Evolutionary conservation across 192 early-diverging fungal species (phyloP).

Genomic region (Coemansia sp.): DNA sequence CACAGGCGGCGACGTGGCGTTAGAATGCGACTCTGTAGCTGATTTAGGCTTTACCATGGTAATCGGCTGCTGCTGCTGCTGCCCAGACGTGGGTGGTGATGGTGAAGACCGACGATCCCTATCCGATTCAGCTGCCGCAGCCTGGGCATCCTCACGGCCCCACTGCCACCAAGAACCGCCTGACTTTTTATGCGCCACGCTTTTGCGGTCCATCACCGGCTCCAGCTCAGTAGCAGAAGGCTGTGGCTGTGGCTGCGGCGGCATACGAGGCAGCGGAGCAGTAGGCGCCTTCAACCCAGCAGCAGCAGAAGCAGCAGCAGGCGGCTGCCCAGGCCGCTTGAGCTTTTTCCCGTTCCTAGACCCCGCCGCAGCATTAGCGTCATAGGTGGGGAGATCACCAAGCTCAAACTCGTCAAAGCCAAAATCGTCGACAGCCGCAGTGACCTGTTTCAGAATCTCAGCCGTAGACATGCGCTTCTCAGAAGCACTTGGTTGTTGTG

Average conservation of each 20-base stretch:
- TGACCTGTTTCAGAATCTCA: conserved; percentile 53
- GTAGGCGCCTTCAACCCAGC: neutral
- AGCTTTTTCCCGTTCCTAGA: conserved; percentile 7
- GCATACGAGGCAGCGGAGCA: neutral
- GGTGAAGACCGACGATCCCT: neutral
- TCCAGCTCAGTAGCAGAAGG: neutral
- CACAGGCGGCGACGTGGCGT: neutral
- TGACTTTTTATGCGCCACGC: conserved; percentile 51
- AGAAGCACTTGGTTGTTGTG: conserved; percentile 1
- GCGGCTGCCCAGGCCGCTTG: neutral
- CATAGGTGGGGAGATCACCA: conserved; percentile 21
- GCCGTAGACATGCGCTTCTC: conserved; percentile 47
- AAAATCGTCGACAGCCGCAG: conserved; percentile 47
- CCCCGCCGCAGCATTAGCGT: conserved; percentile 9
- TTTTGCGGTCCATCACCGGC: conserved; percentile 20
- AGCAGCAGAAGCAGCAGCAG: neutral
- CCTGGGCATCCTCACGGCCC: conserved; percentile 28
- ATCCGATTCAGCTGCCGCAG: neutral
- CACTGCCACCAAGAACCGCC: conserved; percentile 54
- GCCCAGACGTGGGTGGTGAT: neutral
- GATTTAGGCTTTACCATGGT: neutral
- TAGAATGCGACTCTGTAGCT: neutral
- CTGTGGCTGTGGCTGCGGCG: neutral
- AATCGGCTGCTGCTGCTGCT: too few species aligned
- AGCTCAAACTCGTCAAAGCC: conserved; percentile 49